Evolutionary conservation across 2,329 filamentous ascomycete species (phyloP).

Genomic region (Sclerotinia nivalis): DNA sequence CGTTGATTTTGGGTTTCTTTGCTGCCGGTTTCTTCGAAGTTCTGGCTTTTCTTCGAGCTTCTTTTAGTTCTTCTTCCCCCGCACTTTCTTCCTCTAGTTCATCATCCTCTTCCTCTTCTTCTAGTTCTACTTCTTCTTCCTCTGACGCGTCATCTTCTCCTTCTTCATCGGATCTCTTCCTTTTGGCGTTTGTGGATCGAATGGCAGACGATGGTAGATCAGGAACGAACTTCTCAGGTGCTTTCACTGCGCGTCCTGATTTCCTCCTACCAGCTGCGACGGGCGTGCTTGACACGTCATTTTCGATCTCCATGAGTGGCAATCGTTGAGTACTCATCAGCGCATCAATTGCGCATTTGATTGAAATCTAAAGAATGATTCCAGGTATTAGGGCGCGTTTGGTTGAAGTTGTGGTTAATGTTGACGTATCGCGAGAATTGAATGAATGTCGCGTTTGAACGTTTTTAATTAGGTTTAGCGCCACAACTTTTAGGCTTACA

Average conservation of each 20-base stretch:
- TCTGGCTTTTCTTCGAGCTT: constrained; percentile 42
- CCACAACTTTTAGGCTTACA: constrained; percentile 8
- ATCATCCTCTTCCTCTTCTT: constrained; percentile 45
- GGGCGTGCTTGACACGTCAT: constrained; percentile 55
- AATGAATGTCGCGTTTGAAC: constrained; percentile 22
- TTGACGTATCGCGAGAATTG: constrained; percentile 15
- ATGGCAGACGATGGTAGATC: constrained; percentile 46
- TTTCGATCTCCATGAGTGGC: constrained; percentile 55
- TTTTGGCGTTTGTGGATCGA: constrained; percentile 51
- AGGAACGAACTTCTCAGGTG: constrained; percentile 60
- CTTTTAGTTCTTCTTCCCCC: constrained; percentile 50
- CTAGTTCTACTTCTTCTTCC: constrained; percentile 51
- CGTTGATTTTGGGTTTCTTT: constrained; percentile 67
- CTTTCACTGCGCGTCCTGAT: constrained; percentile 66
- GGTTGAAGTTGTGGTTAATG: constrained; percentile 12
- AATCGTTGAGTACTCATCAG: constrained; percentile 47
- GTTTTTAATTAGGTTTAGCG: constrained; percentile 23
- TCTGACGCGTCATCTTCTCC: constrained; percentile 52
- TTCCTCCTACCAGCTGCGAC: constrained; percentile 58
- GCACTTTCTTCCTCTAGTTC: constrained; percentile 47
- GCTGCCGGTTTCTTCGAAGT: constrained; percentile 57
- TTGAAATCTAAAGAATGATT: not conserved
- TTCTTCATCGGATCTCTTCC: constrained; percentile 53
- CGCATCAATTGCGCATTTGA: constrained; percentile 30
- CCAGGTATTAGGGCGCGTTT: not conserved